phyloP scores from a whole-genome alignment of 148 eudicot species.

The Fallopia convolvulus region DNA sequence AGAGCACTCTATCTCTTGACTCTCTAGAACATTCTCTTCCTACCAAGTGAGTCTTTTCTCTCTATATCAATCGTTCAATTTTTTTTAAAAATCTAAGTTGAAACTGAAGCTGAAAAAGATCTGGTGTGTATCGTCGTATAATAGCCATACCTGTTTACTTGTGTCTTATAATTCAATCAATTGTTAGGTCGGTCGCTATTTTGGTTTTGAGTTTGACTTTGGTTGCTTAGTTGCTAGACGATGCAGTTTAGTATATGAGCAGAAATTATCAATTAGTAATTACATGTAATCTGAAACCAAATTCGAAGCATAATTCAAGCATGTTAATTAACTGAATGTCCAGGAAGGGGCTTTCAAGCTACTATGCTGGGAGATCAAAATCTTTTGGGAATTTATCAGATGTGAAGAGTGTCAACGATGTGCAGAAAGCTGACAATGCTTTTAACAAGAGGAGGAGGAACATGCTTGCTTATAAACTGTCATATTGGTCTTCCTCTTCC shows the following conservation, averaged over 20 bases:
- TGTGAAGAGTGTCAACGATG: neutral
- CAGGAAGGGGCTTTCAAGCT: slow-evolving; percentile 1
- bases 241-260: too few species aligned
- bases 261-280: neutral
- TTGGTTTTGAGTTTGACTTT: neutral
- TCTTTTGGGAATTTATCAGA: slow-evolving; percentile 1
- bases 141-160: too few species aligned
- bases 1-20: neutral
- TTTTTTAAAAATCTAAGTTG: neutral
- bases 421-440: neutral
- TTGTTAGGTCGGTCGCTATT: neutral
- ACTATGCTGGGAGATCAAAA: neutral
- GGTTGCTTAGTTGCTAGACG: neutral
- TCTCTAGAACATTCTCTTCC: neutral
- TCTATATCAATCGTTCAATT: neutral
- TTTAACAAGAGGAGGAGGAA: slow-evolving; percentile 8
- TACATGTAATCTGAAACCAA: neutral
- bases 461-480: neutral
- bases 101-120: too few species aligned
- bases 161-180: neutral
- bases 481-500: neutral
- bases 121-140: too few species aligned
- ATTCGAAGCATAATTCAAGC: neutral
- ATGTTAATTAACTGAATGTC: neutral
- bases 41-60: neutral